phyloP scores from a whole-genome alignment of 2,329 filamentous ascomycete species.

The Colletotrichum sp. region DNA sequence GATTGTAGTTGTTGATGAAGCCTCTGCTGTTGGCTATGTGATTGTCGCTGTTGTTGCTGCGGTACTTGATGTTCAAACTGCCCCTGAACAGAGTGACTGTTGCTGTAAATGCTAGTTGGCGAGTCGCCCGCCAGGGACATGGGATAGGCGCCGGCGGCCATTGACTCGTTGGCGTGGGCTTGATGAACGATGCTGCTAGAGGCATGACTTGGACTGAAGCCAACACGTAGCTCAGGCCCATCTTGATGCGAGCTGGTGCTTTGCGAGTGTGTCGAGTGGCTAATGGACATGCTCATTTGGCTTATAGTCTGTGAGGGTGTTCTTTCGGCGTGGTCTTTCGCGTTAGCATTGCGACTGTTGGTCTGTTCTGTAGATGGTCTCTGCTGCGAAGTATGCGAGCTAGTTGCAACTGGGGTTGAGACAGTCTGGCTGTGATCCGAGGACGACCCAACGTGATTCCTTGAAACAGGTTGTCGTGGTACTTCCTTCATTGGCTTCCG shows the following conservation, averaged over 20 bases:
- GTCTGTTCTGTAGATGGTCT: background rate
- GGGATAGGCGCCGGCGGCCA: background rate
- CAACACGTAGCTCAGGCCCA: background rate
- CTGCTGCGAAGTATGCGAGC: background rate
- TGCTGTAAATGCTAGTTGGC: background rate
- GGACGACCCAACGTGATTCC: background rate
- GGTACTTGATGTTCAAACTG: slow-evolving; percentile 24
- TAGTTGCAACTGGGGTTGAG: too few species aligned
- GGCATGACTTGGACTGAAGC: background rate
- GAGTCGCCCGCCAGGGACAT: background rate
- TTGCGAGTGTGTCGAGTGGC: background rate
- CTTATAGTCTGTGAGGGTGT: background rate
- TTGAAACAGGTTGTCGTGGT: background rate
- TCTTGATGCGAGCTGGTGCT: background rate
- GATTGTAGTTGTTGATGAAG: background rate
- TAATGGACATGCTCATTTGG: background rate
- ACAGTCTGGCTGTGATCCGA: background rate
- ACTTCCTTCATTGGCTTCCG: background rate
- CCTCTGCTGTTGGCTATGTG: background rate
- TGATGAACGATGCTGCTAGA: background rate
- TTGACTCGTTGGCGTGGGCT: background rate
- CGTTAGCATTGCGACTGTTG: background rate
- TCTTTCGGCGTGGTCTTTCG: background rate
- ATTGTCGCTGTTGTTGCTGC: slow-evolving; percentile 25
- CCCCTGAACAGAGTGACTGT: background rate